Base-by-base conservation (phyloP, 257 asterid species). In the Nicotiana knightiana region DNA sequence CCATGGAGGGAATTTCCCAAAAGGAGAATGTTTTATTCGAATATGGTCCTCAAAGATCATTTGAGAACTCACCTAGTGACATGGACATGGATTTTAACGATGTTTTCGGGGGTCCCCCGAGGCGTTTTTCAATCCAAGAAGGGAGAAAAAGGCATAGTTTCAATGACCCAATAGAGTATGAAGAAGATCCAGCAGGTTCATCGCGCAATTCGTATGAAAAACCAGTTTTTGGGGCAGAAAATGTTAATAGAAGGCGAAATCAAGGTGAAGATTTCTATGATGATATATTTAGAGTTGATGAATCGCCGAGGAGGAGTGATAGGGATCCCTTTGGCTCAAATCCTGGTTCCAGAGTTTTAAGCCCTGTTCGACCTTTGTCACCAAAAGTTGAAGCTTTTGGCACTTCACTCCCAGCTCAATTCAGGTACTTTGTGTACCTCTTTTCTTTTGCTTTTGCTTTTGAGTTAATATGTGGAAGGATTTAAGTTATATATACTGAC, bases 61-160 rank as follows among this genome's bases (percentile, higher is more conserved):
- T 81, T 30, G 82, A 59, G 4, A 82, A 39, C 65, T 80, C 91
- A 24, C 32, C 84, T 3, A 26, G 65, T 8, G 82, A 76, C 81
- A 81, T 90, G 7, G 97, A 87, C 9, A 66, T 85, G 90, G 95
- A 95, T 85, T 95, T 92, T 82, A 86, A 90, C 28, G 98, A 95
- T 67, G 99, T 95, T 1, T 95, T 93, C 39, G 99, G 99, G 17
- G 98, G 97, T 16, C 99, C 99, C 0, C 99, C 99, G 1, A 82
- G 92, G 92, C 91, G 98, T 17, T 91, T 81, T 57, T 95, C 99
- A 80, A 82, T 82, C 85, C 98, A 88, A 37, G 98, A 93, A 57
- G 86, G 80, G 82, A 80, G 86, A 77, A 81, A 67, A 28, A 85
- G 93, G 18, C 82, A 85, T 87, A 93, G 97, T 84, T 91, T 91